phyloP scores from a whole-genome alignment of 768 basidiomycete genomes.

The Tubosaeta sp. region DNA sequence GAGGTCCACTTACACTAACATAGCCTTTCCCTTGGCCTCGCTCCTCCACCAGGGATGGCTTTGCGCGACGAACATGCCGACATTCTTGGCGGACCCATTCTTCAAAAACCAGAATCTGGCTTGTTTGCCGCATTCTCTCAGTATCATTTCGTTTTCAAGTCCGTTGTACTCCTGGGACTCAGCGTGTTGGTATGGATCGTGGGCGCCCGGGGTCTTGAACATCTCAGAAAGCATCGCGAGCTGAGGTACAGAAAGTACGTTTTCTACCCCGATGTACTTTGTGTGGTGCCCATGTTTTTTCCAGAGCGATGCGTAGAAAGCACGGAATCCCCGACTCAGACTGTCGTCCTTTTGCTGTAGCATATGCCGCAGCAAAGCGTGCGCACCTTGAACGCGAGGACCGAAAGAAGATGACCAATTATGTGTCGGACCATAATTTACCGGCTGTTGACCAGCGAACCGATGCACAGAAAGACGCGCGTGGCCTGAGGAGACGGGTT shows the following conservation, averaged over 20 bases:
- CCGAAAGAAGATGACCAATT: constrained; percentile 31
- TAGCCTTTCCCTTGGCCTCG: constrained; percentile 16
- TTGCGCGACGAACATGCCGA: constrained; percentile 59
- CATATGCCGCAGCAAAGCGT: constrained; percentile 68
- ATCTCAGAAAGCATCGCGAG: constrained; percentile 57
- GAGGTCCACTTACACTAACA: constrained; percentile 6
- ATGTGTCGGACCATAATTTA: constrained; percentile 20
- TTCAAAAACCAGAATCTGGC: constrained; percentile 33
- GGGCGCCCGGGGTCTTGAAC: constrained; percentile 38
- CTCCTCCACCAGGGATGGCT: constrained; percentile 40
- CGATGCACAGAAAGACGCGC: constrained; percentile 34
- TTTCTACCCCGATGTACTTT: neutral
- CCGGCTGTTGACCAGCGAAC: constrained; percentile 26
- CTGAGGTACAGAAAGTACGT: constrained; percentile 61
- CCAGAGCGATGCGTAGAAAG: constrained; percentile 65
- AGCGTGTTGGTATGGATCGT: constrained; percentile 33
- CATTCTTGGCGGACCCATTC: constrained; percentile 60
- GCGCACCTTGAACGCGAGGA: constrained; percentile 50
- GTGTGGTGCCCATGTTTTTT: constrained; percentile 11
- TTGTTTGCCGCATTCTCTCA: constrained; percentile 31
- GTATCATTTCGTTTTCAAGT: constrained; percentile 35
- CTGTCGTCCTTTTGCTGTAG: constrained; percentile 80
- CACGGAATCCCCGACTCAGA: constrained; percentile 85
- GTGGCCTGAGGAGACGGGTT: constrained; percentile 38
- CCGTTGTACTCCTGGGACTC: constrained; percentile 34